Base-by-base conservation (phyloP, 2,329 filamentous ascomycete genomes). In the Incumbomyces lentus region DNA sequence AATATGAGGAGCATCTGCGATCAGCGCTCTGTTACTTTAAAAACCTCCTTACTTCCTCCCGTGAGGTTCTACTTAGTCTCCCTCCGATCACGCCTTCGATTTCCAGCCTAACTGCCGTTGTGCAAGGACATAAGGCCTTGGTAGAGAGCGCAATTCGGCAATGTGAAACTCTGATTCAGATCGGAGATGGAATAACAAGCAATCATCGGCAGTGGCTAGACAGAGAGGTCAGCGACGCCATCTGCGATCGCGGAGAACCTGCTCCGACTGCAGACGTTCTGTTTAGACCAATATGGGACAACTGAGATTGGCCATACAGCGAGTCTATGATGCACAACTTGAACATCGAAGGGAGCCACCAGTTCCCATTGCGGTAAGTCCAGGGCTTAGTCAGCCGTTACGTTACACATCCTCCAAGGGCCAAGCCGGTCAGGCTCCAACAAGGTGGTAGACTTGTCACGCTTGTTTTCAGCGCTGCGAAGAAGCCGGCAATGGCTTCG, bases 161-260 rank as follows among this genome's bases (percentile, higher is more conserved):
- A 19, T 38, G 42, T 38, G 6, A 45, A 31, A 29, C 38, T 14
- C 36, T 45, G 42, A 33, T 45, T 38, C 33, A 38, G 16, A 31
- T 45, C 11, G 42, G 42, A 7, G 16, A 37, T 30, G 11, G 7
- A 8, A n/a, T 45, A 13, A 22, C 31, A 14, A 10, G 12, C 16
- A 22, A 45, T 5, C 42, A 45, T 30, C 42, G 33, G 10, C 33
- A 18, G 22, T 45, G 32, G 42, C 19, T 45, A 3, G 33, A 38
- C 7, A 7, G 18, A 16, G 42, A 45, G 18, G 22, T 45, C n/a
- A 18, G 13, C 13, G 34, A 19, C n/a, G 42, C 42, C 13, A n/a
- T 45, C 19, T 11, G 30, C 22, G 42, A 31, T 5, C 33, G 5
- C 22, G 22, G 22, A 26, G 22, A 26, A 8, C 22, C 8, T 26